Conservation (phyloP, 129 eudicot genomes). For the Centella asiatica region DNA sequence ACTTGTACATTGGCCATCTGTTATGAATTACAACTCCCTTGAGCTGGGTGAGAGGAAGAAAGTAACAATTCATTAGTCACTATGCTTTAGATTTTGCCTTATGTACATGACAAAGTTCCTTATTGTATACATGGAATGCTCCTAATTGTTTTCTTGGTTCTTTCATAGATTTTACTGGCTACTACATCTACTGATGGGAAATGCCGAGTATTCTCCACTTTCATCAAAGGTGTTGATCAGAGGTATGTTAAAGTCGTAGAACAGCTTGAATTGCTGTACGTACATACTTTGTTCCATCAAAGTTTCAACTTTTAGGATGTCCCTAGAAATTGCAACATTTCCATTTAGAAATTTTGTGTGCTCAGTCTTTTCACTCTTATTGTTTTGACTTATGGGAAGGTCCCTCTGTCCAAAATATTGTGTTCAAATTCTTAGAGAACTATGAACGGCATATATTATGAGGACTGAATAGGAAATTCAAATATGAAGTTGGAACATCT, state of each 20-base stretch:
- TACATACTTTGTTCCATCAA: too few relatives aligned
- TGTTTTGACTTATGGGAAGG: too few relatives aligned
- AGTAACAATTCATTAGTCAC: not conserved
- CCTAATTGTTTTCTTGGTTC: not conserved
- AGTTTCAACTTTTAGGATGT: too few relatives aligned
- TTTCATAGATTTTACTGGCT: constrained; percentile 66
- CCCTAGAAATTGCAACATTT: too few relatives aligned
- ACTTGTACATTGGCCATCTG: not conserved
- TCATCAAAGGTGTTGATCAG: constrained; percentile 88
- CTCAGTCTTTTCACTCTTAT: too few relatives aligned
- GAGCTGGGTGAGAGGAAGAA: not conserved
- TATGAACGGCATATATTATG: too few relatives aligned
- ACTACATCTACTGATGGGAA: constrained; percentile 97
- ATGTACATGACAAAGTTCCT: not conserved
- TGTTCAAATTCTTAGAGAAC: too few relatives aligned
- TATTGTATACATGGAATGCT: not conserved
- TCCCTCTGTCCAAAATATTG: too few relatives aligned
- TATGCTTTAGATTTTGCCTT: not conserved
- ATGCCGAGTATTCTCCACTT: constrained; percentile 88
- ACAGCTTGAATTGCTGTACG: not conserved
- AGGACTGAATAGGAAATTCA: too few relatives aligned
- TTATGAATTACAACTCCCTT: not conserved
- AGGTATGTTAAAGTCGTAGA: constrained; percentile 40
- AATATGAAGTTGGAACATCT: too few relatives aligned
- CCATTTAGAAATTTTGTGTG: too few relatives aligned